Evolutionary conservation across 2,329 filamentous ascomycete species (phyloP).

Genomic region (Sclerotinia spermophila): DNA sequence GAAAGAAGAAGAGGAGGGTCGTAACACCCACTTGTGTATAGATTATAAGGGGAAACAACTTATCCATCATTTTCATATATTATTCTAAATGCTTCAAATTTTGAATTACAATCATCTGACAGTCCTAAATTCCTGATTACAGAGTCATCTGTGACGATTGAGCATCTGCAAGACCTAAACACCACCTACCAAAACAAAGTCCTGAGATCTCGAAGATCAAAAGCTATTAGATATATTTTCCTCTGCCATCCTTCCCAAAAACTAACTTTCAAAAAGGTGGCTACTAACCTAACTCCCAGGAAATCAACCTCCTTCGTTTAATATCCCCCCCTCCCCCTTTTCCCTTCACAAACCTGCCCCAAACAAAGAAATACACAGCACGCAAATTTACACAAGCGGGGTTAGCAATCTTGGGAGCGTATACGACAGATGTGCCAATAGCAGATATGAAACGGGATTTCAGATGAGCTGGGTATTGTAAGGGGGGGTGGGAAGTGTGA

Average conservation of each 20-base stretch:
- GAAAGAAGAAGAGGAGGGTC: background rate
- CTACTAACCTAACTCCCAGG: accelerated
- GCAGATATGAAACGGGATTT: background rate
- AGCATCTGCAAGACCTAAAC: background rate
- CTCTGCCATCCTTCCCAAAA: background rate
- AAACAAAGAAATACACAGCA: too few species aligned
- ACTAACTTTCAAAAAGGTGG: too few species aligned
- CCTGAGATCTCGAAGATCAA: background rate
- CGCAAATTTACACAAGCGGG: too few species aligned
- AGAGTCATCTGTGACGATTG: background rate
- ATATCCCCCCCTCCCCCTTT: background rate
- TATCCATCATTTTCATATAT: background rate
- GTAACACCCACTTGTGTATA: background rate
- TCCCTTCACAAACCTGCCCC: background rate
- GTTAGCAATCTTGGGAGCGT: too few species aligned
- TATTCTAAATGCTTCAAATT: background rate
- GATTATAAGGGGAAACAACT: background rate
- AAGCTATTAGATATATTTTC: background rate
- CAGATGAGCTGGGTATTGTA: background rate
- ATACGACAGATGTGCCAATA: background rate
- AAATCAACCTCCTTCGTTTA: background rate
- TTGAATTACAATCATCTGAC: too few species aligned
- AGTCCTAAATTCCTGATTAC: background rate
- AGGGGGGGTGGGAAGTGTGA: background rate
- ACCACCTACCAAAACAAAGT: background rate